phyloP scores from a whole-genome alignment of 164 flowering plant genomes.

The Vitis riparia region DNA sequence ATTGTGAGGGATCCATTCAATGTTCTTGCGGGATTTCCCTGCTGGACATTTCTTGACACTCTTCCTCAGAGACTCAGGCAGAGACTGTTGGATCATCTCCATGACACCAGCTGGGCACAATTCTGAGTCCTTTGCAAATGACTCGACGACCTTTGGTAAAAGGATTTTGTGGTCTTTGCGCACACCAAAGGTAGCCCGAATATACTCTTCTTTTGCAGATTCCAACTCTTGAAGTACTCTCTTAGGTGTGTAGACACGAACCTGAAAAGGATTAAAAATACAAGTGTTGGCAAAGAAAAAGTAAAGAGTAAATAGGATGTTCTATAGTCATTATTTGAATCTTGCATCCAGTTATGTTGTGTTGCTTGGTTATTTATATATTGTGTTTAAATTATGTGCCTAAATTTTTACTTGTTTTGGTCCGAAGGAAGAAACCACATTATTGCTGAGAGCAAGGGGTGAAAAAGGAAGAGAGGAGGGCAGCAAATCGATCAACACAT shows the following conservation, averaged over 20 bases:
- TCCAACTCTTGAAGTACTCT: conserved; percentile 78
- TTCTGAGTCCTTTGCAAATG: conserved; percentile 70
- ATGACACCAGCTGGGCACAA: conserved; percentile 52
- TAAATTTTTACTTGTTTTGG: too few relatives aligned
- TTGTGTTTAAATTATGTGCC: too few relatives aligned
- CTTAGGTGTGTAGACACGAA: conserved; percentile 83
- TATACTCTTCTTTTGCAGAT: conserved; percentile 83
- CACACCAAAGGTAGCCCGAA: conserved; percentile 69
- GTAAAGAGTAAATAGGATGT: not conserved
- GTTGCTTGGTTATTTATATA: too few relatives aligned
- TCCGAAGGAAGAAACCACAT: too few relatives aligned
- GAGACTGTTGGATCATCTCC: conserved; percentile 59
- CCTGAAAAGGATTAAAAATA: conserved; percentile 34
- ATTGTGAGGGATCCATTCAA: conserved; percentile 83
- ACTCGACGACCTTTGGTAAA: conserved; percentile 77
- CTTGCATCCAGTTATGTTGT: not conserved
- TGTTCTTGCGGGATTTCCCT: conserved; percentile 57
- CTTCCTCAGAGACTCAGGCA: conserved; percentile 65
- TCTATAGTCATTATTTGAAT: not conserved
- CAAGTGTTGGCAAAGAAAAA: not conserved
- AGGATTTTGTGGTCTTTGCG: conserved; percentile 65
- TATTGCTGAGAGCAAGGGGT: too few relatives aligned
- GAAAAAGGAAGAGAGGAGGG: too few relatives aligned
- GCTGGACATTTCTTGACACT: conserved; percentile 46
- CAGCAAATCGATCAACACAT: too few relatives aligned